These are phyloP conservation scores for Aspergillus udagawae DNA, from an alignment of 2,329 filamentous ascomycete genomes.

Conservation along the genomic window DNA sequence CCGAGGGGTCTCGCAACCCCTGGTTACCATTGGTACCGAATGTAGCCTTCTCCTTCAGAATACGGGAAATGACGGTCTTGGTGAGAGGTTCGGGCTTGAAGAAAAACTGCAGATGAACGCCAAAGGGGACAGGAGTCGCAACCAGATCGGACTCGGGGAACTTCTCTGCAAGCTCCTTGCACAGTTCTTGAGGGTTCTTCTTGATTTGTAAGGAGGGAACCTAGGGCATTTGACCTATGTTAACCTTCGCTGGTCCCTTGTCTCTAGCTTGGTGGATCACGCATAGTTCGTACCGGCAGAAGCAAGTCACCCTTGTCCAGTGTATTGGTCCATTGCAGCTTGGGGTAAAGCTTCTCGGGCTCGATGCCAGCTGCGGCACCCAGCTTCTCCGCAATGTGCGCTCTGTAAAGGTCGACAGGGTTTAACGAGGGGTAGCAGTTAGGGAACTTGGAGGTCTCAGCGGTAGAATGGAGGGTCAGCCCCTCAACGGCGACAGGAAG, in stretches of 20 bases:
- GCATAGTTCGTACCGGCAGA: slow-evolving; percentile 34
- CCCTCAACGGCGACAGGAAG: slow-evolving; percentile 35
- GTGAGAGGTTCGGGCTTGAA: slow-evolving; percentile 58
- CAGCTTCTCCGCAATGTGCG: slow-evolving; percentile 43
- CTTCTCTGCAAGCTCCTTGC: slow-evolving; percentile 52
- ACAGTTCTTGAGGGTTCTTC: slow-evolving; percentile 56
- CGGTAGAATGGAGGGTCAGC: slow-evolving; percentile 38
- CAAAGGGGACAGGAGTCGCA: slow-evolving; percentile 51
- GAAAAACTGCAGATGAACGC: slow-evolving; percentile 62
- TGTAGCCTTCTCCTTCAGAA: slow-evolving; percentile 52
- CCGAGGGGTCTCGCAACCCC: slow-evolving; percentile 56
- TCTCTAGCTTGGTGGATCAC: neutral
- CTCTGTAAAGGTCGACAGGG: slow-evolving; percentile 45
- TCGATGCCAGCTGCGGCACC: slow-evolving; percentile 37
- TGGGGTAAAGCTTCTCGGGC: slow-evolving; percentile 35
- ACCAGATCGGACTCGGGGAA: slow-evolving; percentile 58
- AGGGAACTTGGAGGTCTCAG: slow-evolving; percentile 37
- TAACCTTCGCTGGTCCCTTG: neutral
- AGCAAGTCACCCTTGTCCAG: slow-evolving; percentile 46
- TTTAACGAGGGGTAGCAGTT: slow-evolving; percentile 43
- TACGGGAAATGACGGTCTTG: slow-evolving; percentile 55
- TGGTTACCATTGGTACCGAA: slow-evolving; percentile 59
- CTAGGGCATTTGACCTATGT: slow-evolving; percentile 17
- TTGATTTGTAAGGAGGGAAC: slow-evolving; percentile 46
- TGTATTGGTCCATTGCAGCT: slow-evolving; percentile 43